A percentile compares a stretch with the other conserved stretches of the same genome.
Conservation (phyloP, 257 asterid genomes). For the Jacaranda mimosifolia region DNA sequence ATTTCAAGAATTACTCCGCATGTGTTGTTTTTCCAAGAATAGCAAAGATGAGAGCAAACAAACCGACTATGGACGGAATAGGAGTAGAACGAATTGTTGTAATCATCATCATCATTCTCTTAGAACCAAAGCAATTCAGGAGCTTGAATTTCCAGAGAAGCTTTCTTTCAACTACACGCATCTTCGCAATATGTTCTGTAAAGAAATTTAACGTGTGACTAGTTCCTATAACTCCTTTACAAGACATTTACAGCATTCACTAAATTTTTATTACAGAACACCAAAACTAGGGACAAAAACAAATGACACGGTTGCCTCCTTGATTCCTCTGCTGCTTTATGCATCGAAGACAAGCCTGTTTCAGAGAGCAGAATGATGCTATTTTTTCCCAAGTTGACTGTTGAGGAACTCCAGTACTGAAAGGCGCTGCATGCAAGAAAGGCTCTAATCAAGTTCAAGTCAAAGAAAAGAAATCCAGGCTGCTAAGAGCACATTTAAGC, state of each 20-base stretch:
- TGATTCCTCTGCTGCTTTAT: constrained; percentile 14
- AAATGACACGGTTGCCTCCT: background rate
- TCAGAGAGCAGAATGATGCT: constrained; percentile 20
- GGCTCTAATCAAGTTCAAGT: constrained; percentile 24
- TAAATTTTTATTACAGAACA: constrained; percentile 38
- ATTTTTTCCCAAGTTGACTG: constrained; percentile 57
- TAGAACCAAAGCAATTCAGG: too few relatives aligned
- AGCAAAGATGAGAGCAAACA: too few relatives aligned
- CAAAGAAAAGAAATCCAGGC: background rate
- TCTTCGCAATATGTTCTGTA: background rate
- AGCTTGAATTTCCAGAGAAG: background rate
- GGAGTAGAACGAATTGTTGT: too few relatives aligned
- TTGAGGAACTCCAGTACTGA: constrained; percentile 81
- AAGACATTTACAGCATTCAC: constrained; percentile 43
- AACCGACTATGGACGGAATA: too few relatives aligned
- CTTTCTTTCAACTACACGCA: background rate
- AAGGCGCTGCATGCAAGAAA: constrained; percentile 66
- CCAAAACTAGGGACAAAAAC: constrained; percentile 18
- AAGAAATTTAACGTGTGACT: constrained; percentile 16
- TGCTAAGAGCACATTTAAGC: background rate
- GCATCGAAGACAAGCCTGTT: background rate
- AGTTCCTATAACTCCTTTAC: constrained; percentile 35
- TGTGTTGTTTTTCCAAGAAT: too few relatives aligned
- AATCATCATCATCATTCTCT: too few relatives aligned
- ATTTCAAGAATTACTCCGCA: too few relatives aligned